Conservation (phyloP, 2,329 filamentous ascomycete genomes). For the Fonsecaea erecta region DNA sequence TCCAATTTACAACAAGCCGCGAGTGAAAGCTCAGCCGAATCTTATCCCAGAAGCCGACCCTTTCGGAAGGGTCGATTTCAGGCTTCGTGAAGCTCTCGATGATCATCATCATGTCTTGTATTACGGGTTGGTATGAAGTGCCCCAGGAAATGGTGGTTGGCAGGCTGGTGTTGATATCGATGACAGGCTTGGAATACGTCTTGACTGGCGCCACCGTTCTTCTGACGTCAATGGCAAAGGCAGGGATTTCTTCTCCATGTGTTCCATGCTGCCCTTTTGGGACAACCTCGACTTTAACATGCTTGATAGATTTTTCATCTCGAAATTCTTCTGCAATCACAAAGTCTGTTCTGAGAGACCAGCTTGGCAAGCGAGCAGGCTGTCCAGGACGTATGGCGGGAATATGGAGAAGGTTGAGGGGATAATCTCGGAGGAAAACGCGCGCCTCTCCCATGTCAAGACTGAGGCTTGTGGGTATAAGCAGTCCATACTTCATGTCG, state of each 20-base stretch:
- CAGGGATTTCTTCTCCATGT: conserved; percentile 62
- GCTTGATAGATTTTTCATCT: conserved; percentile 76
- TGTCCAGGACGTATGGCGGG: conserved; percentile 80
- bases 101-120: conserved; percentile 99
- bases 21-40: conserved; percentile 94
- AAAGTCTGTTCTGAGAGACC: conserved; percentile 86
- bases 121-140: conserved; percentile 94
- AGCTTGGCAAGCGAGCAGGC: conserved; percentile 76
- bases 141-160: conserved; percentile 97
- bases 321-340: conserved; percentile 94
- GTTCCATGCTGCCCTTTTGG: conserved; percentile 64
- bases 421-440: conserved; percentile 89
- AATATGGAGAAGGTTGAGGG: conserved; percentile 87
- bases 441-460: conserved; percentile 89
- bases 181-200: conserved; percentile 87
- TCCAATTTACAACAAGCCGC: conserved; percentile 85
- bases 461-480: conserved; percentile 87
- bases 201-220: conserved; percentile 94
- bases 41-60: conserved; percentile 98
- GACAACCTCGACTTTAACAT: conserved; percentile 81
- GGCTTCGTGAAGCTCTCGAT: conserved; percentile 98
- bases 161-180: conserved; percentile 91
- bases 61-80: conserved; percentile 88
- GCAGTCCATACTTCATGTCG: conserved; percentile 85
- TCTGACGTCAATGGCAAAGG: conserved; percentile 83